Base-by-base conservation (phyloP, 116 monocot species). In the Cymodocea nodosa region DNA sequence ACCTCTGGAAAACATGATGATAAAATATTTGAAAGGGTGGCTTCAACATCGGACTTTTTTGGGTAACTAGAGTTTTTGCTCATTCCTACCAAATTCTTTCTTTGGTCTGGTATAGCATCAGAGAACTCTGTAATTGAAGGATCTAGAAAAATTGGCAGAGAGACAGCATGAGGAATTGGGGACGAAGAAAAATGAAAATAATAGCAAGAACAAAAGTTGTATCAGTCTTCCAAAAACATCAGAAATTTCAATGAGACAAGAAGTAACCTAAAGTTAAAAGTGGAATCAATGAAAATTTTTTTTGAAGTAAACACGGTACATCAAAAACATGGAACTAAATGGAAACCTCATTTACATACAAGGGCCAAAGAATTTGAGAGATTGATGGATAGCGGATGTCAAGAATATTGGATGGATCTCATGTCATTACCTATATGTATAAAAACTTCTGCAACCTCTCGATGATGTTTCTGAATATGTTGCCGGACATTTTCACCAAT, bases 401-500 rank as follows among this genome's bases (percentile, higher is more conserved):
- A 39, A 39, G 7, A 39, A 6, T 44, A 44, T 12, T 10, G 10
- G 6, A 40, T 40, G 40, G 40, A 40, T 40, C 6, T 40, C 40
- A 2, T 44, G 1, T 44, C 7, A 44, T 56, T 91, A 92, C 97
- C 97, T 62, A 98, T 91, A 54, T 91, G 97, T 76, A 98, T 89
- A 69, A 88, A 92, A 73, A 82, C 82, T 78, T 98, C 97, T 55
- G 88, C 74, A 53, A 92, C 84, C 67, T 98, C 82, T 53, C 64
- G 73, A 65, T 92, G 85, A 18, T 15, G 64, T 71, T 81, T 75
- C 44, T 98, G 92, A 55, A 98, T 80, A 63, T 80, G 72, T 60
- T 77, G 77, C 22, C 97, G 83, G 51, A 98, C 89, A 64, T 56
- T 84, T 76, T 98, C 97, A 61, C 97, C 92, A 77, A 98, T 92